phyloP scores from a whole-genome alignment of 2,329 filamentous ascomycete genomes.

The Dothistroma septosporum region DNA sequence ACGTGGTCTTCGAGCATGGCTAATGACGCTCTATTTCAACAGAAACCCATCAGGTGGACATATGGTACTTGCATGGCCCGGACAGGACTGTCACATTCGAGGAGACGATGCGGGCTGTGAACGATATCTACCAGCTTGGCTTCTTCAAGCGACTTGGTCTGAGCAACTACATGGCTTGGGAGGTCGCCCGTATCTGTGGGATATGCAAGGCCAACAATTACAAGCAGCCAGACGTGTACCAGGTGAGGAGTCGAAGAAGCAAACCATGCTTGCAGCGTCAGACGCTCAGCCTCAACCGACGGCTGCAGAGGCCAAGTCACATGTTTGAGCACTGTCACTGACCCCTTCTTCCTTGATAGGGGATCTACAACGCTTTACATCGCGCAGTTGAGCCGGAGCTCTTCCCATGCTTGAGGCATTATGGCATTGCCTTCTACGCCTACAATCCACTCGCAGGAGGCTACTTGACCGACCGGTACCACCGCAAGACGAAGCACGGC shows the following conservation, averaged over 20 bases:
- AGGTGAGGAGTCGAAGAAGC: slow-evolving; percentile 20
- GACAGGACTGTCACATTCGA: slow-evolving; percentile 58
- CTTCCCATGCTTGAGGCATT: slow-evolving; percentile 41
- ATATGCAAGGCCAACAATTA: slow-evolving; percentile 61
- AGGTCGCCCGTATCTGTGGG: slow-evolving; percentile 76
- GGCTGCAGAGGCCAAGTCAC: not conserved
- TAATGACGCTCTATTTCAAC: no score
- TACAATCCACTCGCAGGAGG: slow-evolving; percentile 47
- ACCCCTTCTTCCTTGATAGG: slow-evolving; percentile 13
- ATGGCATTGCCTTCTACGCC: slow-evolving; percentile 41
- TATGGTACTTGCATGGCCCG: slow-evolving; percentile 71
- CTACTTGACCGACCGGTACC: slow-evolving; percentile 42
- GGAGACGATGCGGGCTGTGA: slow-evolving; percentile 69
- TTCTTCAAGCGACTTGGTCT: slow-evolving; percentile 76
- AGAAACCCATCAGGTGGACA: slow-evolving; percentile 65
- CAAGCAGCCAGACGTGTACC: slow-evolving; percentile 44
- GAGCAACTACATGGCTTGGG: slow-evolving; percentile 77
- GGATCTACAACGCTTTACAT: slow-evolving; percentile 41
- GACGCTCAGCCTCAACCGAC: no score
- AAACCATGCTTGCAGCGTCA: not conserved
- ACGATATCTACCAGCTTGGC: slow-evolving; percentile 75
- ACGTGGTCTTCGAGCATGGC: no score
- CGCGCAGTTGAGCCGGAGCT: slow-evolving; percentile 42
- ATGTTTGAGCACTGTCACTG: not conserved
- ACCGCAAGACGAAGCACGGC: slow-evolving; percentile 39